Base-by-base conservation (phyloP, 2,329 filamentous ascomycete genomes). In the Cryphonectria japonica region DNA sequence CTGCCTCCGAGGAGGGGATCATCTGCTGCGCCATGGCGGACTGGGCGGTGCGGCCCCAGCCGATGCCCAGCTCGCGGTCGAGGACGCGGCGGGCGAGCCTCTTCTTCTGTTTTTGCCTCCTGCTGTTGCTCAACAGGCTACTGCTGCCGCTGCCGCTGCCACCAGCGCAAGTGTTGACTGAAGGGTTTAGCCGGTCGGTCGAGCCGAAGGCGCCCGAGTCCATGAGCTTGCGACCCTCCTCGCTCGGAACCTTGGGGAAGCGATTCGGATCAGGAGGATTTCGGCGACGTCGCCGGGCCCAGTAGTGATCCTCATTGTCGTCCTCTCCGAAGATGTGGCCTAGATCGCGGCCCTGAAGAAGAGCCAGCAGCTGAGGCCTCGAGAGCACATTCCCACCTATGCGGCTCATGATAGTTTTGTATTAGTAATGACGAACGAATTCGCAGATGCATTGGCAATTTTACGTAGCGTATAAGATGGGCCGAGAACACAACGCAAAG, bases 201-300 rank as follows among this genome's bases (percentile, higher is more conserved):
- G 85, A 85, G 46, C 95, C 95, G 81, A 98, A 98, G 2, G 84
- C 85, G 0, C 95, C 95, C 41, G 91, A 92, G 54, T 89, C 85
- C 94, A 98, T 97, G 73, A 98, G 83, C 75, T 91, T 88, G 65
- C 81, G 85, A 9, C 96, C 95, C 73, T 89, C 86, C 14, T 92
- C 89, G 76, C 91, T 97, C 0, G 95, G 95, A 0, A 97, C 89
- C 76, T 92, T 92, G n/a, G 95, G 93, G 72, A 95, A 95, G 61
- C 88, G 83, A 73, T 89, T 80, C 1, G 85, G 85, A 71, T 89
- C 86, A n/a, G 80, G 76, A 1, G 74, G 74, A 14, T 78, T 77
- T 29, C 81, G 78, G 67, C 86, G 83, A 63, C 86, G 81, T 46
- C 84, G 79, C 57, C 85, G 81, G 34, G 60, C 41, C 70, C 72